These are phyloP conservation scores for Entamoeba dispar DNA, from an alignment of 208 protist species.

Conservation along the genomic window DNA sequence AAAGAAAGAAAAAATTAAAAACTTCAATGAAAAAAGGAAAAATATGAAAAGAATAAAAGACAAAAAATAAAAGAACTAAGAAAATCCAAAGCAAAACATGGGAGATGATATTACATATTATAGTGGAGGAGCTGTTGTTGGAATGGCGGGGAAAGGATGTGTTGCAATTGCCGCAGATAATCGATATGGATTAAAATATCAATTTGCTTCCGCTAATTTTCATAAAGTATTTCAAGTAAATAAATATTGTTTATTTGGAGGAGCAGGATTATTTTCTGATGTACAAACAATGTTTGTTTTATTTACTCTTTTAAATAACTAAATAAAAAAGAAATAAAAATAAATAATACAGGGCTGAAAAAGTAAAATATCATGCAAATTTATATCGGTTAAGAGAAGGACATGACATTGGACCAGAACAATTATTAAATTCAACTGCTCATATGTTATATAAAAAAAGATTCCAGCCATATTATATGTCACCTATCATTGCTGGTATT, in stretches of 20 bases:
- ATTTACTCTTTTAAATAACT: not conserved
- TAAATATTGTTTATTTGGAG: slow-evolving; percentile 66
- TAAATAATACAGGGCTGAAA: slow-evolving; percentile 25
- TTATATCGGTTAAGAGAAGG: slow-evolving; percentile 42
- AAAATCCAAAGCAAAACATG: not conserved
- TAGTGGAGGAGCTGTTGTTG: slow-evolving; percentile 78
- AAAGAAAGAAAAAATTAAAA: not conserved
- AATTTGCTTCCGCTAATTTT: slow-evolving; percentile 75
- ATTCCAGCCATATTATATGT: slow-evolving; percentile 87
- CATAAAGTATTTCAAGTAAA: slow-evolving; percentile 76
- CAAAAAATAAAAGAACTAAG: not conserved
- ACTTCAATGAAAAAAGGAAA: not conserved
- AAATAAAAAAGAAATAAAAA: too few species aligned
- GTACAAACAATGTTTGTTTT: slow-evolving; percentile 64
- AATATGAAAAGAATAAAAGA: not conserved
- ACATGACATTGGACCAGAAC: slow-evolving; percentile 42
- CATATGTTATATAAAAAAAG: slow-evolving; percentile 53
- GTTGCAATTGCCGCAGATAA: slow-evolving; percentile 83
- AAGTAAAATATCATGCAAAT: slow-evolving; percentile 43
- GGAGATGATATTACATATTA: slow-evolving; percentile 37
- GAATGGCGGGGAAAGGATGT: slow-evolving; percentile 88
- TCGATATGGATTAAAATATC: slow-evolving; percentile 70
- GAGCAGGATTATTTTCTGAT: slow-evolving; percentile 79
- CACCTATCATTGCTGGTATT: slow-evolving; percentile 83
- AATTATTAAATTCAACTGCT: slow-evolving; percentile 40